Evolutionary conservation across 257 asterid species (phyloP), one percentile per base, ranked within the genome.

Genomic region (Salvia rosmarinus): DNA sequence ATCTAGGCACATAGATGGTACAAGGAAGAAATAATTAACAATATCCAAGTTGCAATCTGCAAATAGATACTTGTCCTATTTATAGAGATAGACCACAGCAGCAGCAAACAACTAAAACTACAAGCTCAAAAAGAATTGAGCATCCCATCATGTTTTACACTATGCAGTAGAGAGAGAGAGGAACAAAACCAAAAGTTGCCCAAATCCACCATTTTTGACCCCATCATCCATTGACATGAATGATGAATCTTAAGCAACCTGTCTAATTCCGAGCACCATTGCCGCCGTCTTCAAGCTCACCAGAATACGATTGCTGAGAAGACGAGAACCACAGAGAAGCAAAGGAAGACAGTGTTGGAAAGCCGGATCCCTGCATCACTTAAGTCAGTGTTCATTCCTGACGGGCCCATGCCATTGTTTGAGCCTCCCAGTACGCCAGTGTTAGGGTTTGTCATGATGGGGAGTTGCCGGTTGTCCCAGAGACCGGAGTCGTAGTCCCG

Each of bases 321-420:
- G 3, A 80, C 11, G 54, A 85, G 74, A 30, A 71, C 25, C 4
- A 76, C 39, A 3, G 78, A 62, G 14, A 23, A 59, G 60, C 21
- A 70, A 72, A 78, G 32, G 49, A 73, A 34, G 30, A 70, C 14
- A 37, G 9, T 39, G 12, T 66, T 71, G 32, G 72, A 59, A 9
- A 75, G 81, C 23, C 35, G 76, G 28, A 64, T 59, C 47, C 77
- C 80, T 39, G 79, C 95, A 3, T 54, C 63, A 32, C 80, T 84
- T 19, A 78, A 16, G 20, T 86, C 91, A 0, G 70, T 81, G 75
- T 62, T 81, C 57, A 75, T 75, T 5, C 91, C 91, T 0, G 93
- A 64, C 0, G 96, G 92, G 39, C 91, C 89, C 6, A 90, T 49
- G 1, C 95, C 87, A 17, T 47, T 77, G 83, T 70, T 82, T n/a